Evolutionary conservation across 371 early-diverging fungal species (phyloP), one percentile per base, ranked within the genome.

Genomic region (Rhizomucor miehei): DNA sequence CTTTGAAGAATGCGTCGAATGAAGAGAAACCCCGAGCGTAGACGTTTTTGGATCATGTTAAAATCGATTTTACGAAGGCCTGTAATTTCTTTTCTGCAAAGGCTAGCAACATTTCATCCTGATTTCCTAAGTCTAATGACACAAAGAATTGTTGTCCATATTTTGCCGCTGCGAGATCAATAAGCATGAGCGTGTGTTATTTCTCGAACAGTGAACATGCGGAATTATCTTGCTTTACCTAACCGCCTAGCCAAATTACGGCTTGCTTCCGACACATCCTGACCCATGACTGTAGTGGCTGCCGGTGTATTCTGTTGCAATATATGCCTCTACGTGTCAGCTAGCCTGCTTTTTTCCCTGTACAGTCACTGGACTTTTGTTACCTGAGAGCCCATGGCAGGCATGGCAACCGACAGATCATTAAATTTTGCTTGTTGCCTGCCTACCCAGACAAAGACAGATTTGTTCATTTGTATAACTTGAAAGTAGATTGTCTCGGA

Each of bases 81-180:
- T 50, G 62, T 37, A 77, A 43, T 57, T 77, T 77, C 59, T 77
- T 77, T 54, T 77, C 78, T 20, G 67, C 60, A 60, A 77, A 77
- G 11, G 66, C 71, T 54, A 66, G 47, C 29, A 77, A 48, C 62
- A 77, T 53, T 34, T 74, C 73, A 34, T 77, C 75, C 10, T 69
- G 59, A 23, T 54, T 68, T 19, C 44, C 59, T 9, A 72, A 20
- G 54, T 72, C 62, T 34, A 72, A 54, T 37, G 71, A 74, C 13
- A 77, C 60, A 49, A 62, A 72, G 25, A 77, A 77, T 23, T 74
- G 75, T 19, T 71, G 66, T 12, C 64, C 61, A 45, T 74, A 66
- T 49, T 68, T 71, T 4, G 62, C 29, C 10, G 75, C 78, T 77
- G 54, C 5, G 25, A 23, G 9, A 6, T 55, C 11, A 20, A 8